Evolutionary conservation across 108 stramenopile genomes (phyloP), one percentile per base, ranked within the genome.

Genomic region (Skeletonema marinoi): DNA sequence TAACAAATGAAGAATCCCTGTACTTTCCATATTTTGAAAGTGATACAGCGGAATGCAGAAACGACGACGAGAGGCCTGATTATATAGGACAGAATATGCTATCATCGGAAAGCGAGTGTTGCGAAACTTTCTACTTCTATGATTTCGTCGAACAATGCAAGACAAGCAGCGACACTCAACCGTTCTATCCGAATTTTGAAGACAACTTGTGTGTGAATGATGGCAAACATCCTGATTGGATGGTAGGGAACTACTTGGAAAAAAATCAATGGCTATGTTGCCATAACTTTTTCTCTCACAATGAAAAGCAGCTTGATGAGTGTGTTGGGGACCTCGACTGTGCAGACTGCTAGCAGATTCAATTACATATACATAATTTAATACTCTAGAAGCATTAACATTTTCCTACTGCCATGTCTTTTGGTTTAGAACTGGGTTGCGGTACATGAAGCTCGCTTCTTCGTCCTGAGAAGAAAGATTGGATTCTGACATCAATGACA

Each of bases 381-480:
- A n/a, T n/a, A n/a, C 5, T 46, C 38, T 10, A 39, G 38, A 46
- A 16, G 16, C 44, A 46, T 46, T 46, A 4, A n/a, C 16, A 3
- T 46, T 16, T 4, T 46, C 16, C 25, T 56, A 56, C 25, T 56
- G 54, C 79, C 79, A 80, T 42, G 73, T 74, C 21, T 48, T n/a
- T 17, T 74, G 79, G 51, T 80, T 70, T 25, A 80, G 69, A 50
- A 74, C 68, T 17, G 80, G 80, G 44, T 81, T 60, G 29, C 80
- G 73, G 60, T 81, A 81, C 74, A 75, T 71, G 68, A 81, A 81
- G 19, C 71, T 81, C 60, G 70, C 80, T 39, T 74, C 73, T 60
- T 74, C 74, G 36, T 81, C 74, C 25, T 29, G 44, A 30, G 70
- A 25, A n/a, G 21, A 25, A 32, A 71, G 31, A 3, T 58, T 51